Conservation (phyloP, 2,329 filamentous ascomycete genomes). For the Ceratocystis huliohia region DNA sequence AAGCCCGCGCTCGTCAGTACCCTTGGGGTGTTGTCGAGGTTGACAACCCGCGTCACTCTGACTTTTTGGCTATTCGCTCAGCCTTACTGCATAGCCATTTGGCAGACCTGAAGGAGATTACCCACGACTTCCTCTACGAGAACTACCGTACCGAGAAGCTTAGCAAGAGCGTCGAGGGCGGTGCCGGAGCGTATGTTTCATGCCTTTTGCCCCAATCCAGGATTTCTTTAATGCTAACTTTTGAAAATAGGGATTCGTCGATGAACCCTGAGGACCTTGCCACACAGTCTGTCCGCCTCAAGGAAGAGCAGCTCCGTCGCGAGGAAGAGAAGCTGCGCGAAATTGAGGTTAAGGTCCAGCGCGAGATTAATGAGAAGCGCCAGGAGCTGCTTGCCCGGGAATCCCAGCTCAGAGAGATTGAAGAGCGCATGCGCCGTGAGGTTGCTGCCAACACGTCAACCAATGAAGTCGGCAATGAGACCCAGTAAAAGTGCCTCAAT, state of each 20-base stretch:
- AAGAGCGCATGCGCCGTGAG: constrained; percentile 91
- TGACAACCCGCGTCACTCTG: constrained; percentile 96
- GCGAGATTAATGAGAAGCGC: constrained; percentile 99
- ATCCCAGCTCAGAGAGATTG: constrained; percentile 96
- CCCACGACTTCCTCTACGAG: constrained; percentile 98
- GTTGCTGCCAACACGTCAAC: constrained; percentile 41
- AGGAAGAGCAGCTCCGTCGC: constrained; percentile 97
- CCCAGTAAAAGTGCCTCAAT: constrained; percentile 29
- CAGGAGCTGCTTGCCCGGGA: constrained; percentile 95
- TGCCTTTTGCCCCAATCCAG: constrained; percentile 26
- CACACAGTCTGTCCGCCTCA: constrained; percentile 92
- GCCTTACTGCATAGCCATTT: constrained; percentile 95
- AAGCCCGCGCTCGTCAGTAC: constrained; percentile 90
- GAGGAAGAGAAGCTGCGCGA: constrained; percentile 99
- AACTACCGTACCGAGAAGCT: constrained; percentile 99
- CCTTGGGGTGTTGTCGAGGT: constrained; percentile 99
- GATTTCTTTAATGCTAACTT: constrained; percentile 15
- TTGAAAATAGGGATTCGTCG: constrained; percentile 53
- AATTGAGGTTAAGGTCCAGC: constrained; percentile 98
- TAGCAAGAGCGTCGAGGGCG: constrained; percentile 95
- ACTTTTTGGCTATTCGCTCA: constrained; percentile 94
- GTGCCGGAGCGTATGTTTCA: constrained; percentile 65
- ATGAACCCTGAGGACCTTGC: constrained; percentile 98
- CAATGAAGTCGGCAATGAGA: constrained; percentile 32
- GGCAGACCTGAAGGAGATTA: constrained; percentile 98